Evolutionary conservation across 1,284 basidiomycete genomes (phyloP).

Genomic region (Ceratobasidium sp.): DNA sequence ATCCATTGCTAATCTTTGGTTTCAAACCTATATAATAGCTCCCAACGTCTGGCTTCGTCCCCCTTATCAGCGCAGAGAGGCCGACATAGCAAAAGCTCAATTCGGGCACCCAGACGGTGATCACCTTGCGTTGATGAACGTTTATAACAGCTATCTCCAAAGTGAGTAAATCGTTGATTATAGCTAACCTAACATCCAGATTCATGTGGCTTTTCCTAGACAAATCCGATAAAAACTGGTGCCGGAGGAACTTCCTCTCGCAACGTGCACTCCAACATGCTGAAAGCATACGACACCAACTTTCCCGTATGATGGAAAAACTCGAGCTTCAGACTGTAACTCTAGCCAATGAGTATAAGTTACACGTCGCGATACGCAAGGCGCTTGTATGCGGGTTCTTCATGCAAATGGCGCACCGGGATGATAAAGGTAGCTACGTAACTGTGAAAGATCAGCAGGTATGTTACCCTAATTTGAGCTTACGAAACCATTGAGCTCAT

Average conservation of each 20-base stretch:
- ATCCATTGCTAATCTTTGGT: not conserved
- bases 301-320: constrained; percentile 95
- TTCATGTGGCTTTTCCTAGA: constrained; percentile 62
- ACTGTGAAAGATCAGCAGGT: constrained; percentile 96
- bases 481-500: constrained; percentile 6
- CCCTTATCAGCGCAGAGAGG: constrained; percentile 86
- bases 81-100: constrained; percentile 90
- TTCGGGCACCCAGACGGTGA: constrained; percentile 95
- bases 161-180: constrained; percentile 65
- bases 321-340: constrained; percentile 85
- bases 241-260: constrained; percentile 93
- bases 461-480: constrained; percentile 50
- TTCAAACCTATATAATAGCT: constrained; percentile 63
- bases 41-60: constrained; percentile 96
- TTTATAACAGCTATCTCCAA: constrained; percentile 92
- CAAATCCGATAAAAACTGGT: constrained; percentile 85
- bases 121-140: constrained; percentile 94
- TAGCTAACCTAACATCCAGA: not conserved
- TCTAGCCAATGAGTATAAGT: constrained; percentile 80
- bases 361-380: constrained; percentile 85
- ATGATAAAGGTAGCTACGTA: constrained; percentile 83
- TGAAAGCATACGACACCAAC: constrained; percentile 94
- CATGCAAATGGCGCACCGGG: constrained; percentile 98
- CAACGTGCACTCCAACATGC: constrained; percentile 88
- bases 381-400: constrained; percentile 95